Conservation (phyloP, 2,329 filamentous ascomycete genomes). For the Knoxdaviesia capensis region DNA sequence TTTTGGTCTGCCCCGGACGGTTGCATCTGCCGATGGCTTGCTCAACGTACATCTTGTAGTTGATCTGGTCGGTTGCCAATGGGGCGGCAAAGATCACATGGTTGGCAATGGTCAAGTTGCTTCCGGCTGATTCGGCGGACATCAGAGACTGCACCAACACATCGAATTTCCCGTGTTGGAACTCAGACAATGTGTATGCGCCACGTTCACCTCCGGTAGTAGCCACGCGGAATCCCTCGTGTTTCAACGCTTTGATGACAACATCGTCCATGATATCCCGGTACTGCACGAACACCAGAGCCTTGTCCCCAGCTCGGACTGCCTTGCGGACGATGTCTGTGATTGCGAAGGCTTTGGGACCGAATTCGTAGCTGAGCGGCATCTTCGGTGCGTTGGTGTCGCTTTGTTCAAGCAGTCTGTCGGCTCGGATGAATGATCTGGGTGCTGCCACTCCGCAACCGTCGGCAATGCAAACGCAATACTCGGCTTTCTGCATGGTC, state of each 20-base stretch:
- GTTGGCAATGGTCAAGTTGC: constrained; percentile 19
- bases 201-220: too few relatives aligned
- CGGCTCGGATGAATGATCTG: too few relatives aligned
- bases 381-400: too few relatives aligned
- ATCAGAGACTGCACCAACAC: constrained; percentile 18
- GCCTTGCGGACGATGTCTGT: not conserved
- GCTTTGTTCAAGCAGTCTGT: too few relatives aligned
- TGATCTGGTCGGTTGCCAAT: constrained; percentile 10
- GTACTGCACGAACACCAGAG: constrained; percentile 19
- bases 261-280: constrained; percentile 9
- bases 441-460: not conserved
- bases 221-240: too few relatives aligned
- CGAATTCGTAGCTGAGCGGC: too few relatives aligned
- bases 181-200: not conserved
- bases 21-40: constrained; percentile 20
- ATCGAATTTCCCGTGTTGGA: constrained; percentile 1
- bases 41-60: constrained; percentile 15
- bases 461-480: constrained; percentile 5
- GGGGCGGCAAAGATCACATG: constrained; percentile 21
- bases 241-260: not conserved
- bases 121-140: constrained; percentile 17
- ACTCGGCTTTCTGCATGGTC: not conserved
- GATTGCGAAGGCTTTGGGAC: too few relatives aligned
- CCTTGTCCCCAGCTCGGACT: constrained; percentile 5
- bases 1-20: constrained; percentile 17